Percentiles rank a stretch among this genome's conserved stretches.
These are phyloP conservation scores for Globisporangium splendens DNA, from an alignment of 352 stramenopile genomes.

Conservation along the genomic window DNA sequence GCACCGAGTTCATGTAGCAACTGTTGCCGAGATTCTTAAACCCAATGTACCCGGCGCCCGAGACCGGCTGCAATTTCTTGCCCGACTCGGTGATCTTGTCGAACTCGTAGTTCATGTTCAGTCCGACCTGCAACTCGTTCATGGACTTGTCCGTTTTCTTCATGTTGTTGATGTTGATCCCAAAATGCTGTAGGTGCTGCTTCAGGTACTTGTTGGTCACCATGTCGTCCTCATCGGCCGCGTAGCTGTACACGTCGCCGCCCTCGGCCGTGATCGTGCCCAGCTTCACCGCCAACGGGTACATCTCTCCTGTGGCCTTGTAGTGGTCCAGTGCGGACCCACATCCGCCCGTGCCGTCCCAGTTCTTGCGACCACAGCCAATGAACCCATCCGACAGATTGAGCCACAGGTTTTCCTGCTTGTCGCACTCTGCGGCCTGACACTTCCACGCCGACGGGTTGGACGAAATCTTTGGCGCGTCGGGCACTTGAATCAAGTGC, in stretches of 20 bases:
- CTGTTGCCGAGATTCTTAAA: slow-evolving; percentile 99
- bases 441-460: slow-evolving; percentile 80
- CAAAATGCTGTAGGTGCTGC: slow-evolving; percentile 93
- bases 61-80: slow-evolving; percentile 88
- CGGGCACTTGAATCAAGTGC: slow-evolving; percentile 59
- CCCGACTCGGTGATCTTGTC: slow-evolving; percentile 97
- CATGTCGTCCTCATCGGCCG: slow-evolving; percentile 96
- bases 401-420: slow-evolving; percentile 98
- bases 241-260: slow-evolving; percentile 98
- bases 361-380: slow-evolving; percentile 90
- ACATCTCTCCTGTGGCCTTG: slow-evolving; percentile 89
- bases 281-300: slow-evolving; percentile 97
- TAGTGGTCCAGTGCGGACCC: slow-evolving; percentile 97
- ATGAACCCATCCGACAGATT: slow-evolving; percentile 94
- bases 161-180: slow-evolving; percentile 92
- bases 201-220: slow-evolving; percentile 94
- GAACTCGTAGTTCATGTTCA: slow-evolving; percentile 99
- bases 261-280: slow-evolving; percentile 95
- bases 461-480: slow-evolving; percentile 59
- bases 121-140: slow-evolving; percentile 95
- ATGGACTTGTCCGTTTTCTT: slow-evolving; percentile 99
- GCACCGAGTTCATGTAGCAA: slow-evolving; percentile 99
- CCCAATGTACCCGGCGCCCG: slow-evolving; percentile 91
- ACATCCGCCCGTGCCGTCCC: slow-evolving; percentile 95
- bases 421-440: slow-evolving; percentile 91